These are phyloP conservation scores for Penicillium sp. DNA, from an alignment of 2,329 filamentous ascomycete genomes.

Conservation along the genomic window DNA sequence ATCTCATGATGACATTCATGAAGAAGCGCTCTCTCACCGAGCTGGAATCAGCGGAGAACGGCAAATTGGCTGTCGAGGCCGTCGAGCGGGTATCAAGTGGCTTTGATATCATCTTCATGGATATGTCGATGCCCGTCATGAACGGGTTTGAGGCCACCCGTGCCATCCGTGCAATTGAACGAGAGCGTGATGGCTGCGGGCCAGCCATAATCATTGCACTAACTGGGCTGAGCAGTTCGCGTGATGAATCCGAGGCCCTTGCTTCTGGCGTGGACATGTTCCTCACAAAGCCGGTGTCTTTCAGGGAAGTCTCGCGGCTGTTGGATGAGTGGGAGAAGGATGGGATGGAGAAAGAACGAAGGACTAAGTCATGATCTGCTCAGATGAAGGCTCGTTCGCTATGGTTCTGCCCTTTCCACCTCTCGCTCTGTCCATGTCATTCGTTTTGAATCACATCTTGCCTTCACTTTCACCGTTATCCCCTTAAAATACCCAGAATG, in stretches of 20 bases:
- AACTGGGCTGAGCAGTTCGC: constrained; percentile 43
- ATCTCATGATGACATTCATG: constrained; percentile 42
- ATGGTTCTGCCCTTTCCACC: not conserved
- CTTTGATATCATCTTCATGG: constrained; percentile 47
- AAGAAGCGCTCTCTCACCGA: constrained; percentile 34
- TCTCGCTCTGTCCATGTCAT: not conserved
- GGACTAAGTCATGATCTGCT: not conserved
- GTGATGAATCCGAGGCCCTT: constrained; percentile 42
- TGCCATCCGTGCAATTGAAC: constrained; percentile 43
- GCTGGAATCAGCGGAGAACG: constrained; percentile 41
- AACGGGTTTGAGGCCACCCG: constrained; percentile 47
- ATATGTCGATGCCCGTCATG: constrained; percentile 48
- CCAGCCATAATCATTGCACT: constrained; percentile 43
- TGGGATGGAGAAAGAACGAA: constrained; percentile 13
- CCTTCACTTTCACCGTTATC: not conserved
- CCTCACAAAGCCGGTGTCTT: constrained; percentile 46
- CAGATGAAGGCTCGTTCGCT: not conserved
- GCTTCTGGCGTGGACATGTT: constrained; percentile 44
- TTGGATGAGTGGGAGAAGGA: constrained; percentile 33
- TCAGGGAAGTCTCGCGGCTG: constrained; percentile 41
- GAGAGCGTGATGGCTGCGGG: constrained; percentile 27
- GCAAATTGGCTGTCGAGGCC: constrained; percentile 41
- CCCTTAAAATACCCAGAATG: not conserved
- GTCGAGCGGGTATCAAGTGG: constrained; percentile 30
- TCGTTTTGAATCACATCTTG: not conserved